These are phyloP conservation scores for Stygiomarasmius scandens DNA, from an alignment of 1,284 basidiomycete species.

Conservation along the genomic window DNA sequence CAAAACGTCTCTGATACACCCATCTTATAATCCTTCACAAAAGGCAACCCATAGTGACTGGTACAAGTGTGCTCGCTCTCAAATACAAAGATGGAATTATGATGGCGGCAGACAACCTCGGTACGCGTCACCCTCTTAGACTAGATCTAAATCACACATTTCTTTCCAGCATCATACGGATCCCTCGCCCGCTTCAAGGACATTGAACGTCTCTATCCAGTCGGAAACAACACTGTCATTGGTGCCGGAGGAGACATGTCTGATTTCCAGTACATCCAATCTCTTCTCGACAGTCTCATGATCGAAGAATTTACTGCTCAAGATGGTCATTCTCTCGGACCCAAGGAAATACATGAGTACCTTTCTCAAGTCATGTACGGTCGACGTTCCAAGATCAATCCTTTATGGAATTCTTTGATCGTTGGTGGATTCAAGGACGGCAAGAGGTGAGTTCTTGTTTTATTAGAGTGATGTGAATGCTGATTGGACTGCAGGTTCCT, in stretches of 20 bases:
- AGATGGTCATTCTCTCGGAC: constrained; percentile 87
- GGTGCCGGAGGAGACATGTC: constrained; percentile 97
- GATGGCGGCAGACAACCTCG: constrained; percentile 98
- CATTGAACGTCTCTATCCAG: constrained; percentile 83
- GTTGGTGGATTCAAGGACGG: constrained; percentile 92
- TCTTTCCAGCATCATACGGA: constrained; percentile 85
- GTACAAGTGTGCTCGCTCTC: constrained; percentile 92
- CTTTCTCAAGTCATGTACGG: constrained; percentile 91
- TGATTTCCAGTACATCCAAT: constrained; percentile 95
- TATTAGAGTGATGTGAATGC: background rate
- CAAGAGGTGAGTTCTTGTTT: constrained; percentile 52
- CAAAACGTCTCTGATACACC: background rate
- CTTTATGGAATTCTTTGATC: constrained; percentile 94
- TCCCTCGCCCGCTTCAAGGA: constrained; percentile 98
- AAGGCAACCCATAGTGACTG: constrained; percentile 95
- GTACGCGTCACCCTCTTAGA: constrained; percentile 43
- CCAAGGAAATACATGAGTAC: constrained; percentile 93
- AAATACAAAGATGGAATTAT: constrained; percentile 97
- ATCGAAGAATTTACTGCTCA: constrained; percentile 80
- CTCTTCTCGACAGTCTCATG: constrained; percentile 71
- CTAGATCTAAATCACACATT: background rate
- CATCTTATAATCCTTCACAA: constrained; percentile 7
- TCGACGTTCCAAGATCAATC: constrained; percentile 87
- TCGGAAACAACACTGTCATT: constrained; percentile 85
- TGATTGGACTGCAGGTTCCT: constrained; percentile 71